A percentile compares a stretch with the other conserved stretches of the same genome.
phyloP scores from a whole-genome alignment of 352 stramenopile species.

The Phytopythium montanum region DNA sequence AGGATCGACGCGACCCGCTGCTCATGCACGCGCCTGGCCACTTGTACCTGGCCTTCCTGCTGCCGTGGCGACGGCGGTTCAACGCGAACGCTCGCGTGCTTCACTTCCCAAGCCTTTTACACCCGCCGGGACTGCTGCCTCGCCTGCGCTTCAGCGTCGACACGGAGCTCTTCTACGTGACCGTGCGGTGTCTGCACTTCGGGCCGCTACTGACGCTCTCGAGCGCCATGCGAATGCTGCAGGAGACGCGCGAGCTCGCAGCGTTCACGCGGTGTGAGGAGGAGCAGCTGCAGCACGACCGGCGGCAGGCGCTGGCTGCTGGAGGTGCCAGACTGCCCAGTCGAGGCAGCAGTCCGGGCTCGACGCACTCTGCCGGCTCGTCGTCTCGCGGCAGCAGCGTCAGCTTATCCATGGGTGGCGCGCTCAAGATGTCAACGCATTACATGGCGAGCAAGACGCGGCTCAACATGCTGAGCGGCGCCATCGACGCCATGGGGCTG shows the following conservation, averaged over 20 bases:
- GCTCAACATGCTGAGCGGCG: slow-evolving; percentile 22
- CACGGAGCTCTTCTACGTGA: slow-evolving; percentile 42
- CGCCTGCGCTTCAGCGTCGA: slow-evolving; percentile 26
- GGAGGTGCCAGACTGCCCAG: background rate
- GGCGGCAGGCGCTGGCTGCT: background rate
- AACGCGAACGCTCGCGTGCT: slow-evolving; percentile 11
- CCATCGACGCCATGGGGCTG: slow-evolving; percentile 21
- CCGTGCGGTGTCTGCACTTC: slow-evolving; percentile 37
- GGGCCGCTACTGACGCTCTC: slow-evolving; percentile 34
- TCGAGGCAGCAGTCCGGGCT: slow-evolving; percentile 4
- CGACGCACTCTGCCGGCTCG: too few species aligned
- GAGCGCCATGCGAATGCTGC: slow-evolving; percentile 25
- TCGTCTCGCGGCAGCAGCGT: background rate
- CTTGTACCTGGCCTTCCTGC: slow-evolving; percentile 32
- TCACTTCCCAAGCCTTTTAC: slow-evolving; percentile 15
- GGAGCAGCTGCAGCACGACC: slow-evolving; percentile 25
- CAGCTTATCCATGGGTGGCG: background rate
- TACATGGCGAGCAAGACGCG: slow-evolving; percentile 38
- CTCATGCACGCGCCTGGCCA: slow-evolving; percentile 30
- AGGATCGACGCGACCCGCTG: slow-evolving; percentile 9
- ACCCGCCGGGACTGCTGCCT: slow-evolving; percentile 32
- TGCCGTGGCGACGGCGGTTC: slow-evolving; percentile 2
- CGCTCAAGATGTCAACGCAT: slow-evolving; percentile 25
- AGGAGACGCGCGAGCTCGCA: slow-evolving; percentile 38
- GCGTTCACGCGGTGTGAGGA: slow-evolving; percentile 44